These are phyloP conservation scores for Kodamaea arcana DNA, from an alignment of 1,139 yeast species.

Conservation along the genomic window DNA sequence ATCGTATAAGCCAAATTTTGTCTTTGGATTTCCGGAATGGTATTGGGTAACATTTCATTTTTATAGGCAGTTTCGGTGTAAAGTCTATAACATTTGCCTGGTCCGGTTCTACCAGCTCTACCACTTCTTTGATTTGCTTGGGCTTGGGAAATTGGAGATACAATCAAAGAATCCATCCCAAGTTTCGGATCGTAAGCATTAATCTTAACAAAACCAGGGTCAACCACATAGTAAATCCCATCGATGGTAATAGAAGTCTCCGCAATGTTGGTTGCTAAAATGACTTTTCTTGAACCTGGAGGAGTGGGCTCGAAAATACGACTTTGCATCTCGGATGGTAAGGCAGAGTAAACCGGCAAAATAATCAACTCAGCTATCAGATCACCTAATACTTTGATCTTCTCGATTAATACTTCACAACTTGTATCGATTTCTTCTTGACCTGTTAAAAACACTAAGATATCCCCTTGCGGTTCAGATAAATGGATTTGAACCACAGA, in stretches of 20 bases:
- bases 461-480: conserved; percentile 76
- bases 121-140: conserved; percentile 83
- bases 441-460: conserved; percentile 81
- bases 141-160: conserved; percentile 75
- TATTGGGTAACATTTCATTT: conserved; percentile 77
- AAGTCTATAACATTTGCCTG: conserved; percentile 73
- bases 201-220: conserved; percentile 77
- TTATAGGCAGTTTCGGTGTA: conserved; percentile 67
- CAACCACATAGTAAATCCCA: conserved; percentile 72
- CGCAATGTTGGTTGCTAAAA: conserved; percentile 77
- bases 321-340: conserved; percentile 73
- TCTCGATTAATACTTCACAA: conserved; percentile 67
- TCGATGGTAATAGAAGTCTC: conserved; percentile 65
- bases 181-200: conserved; percentile 71
- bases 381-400: conserved; percentile 64
- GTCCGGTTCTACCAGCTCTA: conserved; percentile 85
- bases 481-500: conserved; percentile 80
- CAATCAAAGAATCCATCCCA: conserved; percentile 74
- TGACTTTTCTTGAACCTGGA: conserved; percentile 63
- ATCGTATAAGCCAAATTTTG: conserved; percentile 84
- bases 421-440: conserved; percentile 92
- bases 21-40: conserved; percentile 91
- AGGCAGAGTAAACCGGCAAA: conserved; percentile 81
- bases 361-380: conserved; percentile 64
- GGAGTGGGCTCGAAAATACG: conserved; percentile 75